These are phyloP conservation scores for Rhododendron ovatum DNA, from an alignment of 148 eudicot genomes.

Conservation along the genomic window DNA sequence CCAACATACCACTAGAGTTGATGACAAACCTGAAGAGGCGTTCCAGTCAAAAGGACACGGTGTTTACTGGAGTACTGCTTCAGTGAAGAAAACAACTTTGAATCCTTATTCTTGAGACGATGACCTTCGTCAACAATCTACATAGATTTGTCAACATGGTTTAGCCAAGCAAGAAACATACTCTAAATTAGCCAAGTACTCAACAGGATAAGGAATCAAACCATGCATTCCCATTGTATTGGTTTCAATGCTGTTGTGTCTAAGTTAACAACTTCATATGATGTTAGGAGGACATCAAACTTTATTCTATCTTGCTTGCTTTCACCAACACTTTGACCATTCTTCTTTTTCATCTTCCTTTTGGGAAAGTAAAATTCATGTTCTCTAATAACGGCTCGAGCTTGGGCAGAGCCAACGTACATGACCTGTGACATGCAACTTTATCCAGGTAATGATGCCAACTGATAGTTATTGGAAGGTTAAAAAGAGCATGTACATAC, in stretches of 20 bases:
- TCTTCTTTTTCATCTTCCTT: conserved; percentile 81
- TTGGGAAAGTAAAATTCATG: conserved; percentile 89
- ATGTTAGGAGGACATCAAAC: conserved; percentile 91
- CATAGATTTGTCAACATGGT: conserved; percentile 17
- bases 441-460: conserved; percentile 9
- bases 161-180: conserved; percentile 8
- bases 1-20: background rate
- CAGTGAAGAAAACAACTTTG: conserved; percentile 75
- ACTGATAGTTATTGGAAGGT: background rate
- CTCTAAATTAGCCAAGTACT: conserved; percentile 1
- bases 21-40: conserved; percentile 89
- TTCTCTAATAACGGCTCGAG: conserved; percentile 71
- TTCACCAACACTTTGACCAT: conserved; percentile 54
- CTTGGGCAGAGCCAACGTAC: conserved; percentile 91
- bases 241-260: conserved; percentile 78
- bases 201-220: conserved; percentile 23
- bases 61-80: conserved; percentile 73
- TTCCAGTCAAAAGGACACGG: conserved; percentile 92
- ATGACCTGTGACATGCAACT: conserved; percentile 56
- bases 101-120: conserved; percentile 96
- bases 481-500: conserved; percentile 44
- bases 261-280: conserved; percentile 91
- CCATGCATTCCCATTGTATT: conserved; percentile 95
- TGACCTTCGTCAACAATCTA: conserved; percentile 99
- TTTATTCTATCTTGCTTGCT: conserved; percentile 90